Conservation (phyloP, 2,329 filamentous ascomycete genomes). For the Pestalotiopsis fici region DNA sequence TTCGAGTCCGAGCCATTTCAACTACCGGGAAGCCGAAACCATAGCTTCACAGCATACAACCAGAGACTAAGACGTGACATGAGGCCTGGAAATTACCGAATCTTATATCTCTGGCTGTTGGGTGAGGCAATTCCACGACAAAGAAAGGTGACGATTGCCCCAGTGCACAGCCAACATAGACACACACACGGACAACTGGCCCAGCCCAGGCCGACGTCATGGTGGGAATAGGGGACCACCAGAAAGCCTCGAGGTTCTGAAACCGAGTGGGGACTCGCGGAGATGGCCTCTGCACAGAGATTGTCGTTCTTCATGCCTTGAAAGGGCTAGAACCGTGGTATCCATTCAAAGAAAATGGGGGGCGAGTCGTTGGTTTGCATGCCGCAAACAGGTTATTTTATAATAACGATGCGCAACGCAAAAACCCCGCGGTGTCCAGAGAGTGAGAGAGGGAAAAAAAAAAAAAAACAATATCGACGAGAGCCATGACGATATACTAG, state of each 20-base stretch:
- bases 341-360: neutral
- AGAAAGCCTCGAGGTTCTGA: neutral
- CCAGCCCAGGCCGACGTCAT: constrained; percentile 1
- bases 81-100: neutral
- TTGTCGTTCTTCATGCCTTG: neutral
- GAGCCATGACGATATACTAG: neutral
- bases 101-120: neutral
- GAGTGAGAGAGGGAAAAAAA: too few relatives aligned
- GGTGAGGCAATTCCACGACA: neutral
- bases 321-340: neutral
- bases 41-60: neutral
- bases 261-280: neutral
- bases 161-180: neutral
- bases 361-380: neutral
- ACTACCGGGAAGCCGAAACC: neutral
- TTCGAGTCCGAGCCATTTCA: neutral
- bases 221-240: neutral
- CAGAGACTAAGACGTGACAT: neutral
- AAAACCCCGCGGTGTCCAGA: neutral
- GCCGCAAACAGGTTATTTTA: neutral
- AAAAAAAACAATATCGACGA: neutral
- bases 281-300: neutral
- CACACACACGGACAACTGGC: neutral
- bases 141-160: neutral
- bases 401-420: neutral